These are phyloP conservation scores for Excoecaria cochinchinensis DNA, from an alignment of 345 rosid genomes.

Conservation along the genomic window DNA sequence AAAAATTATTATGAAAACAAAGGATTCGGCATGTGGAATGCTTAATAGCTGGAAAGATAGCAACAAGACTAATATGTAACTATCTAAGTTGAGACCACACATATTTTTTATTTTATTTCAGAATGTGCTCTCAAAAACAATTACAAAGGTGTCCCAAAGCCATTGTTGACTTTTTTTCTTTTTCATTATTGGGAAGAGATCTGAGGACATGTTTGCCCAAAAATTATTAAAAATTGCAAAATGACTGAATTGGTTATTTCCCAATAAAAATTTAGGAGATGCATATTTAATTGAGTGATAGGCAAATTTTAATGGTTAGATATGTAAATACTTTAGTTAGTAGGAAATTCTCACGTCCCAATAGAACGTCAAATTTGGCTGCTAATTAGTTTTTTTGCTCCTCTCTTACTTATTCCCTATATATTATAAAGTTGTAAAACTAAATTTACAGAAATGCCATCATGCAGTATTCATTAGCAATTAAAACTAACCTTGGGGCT, in stretches of 20 bases:
- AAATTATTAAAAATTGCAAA: neutral
- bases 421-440: neutral
- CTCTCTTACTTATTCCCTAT: neutral
- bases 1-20: neutral
- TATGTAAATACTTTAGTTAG: neutral
- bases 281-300: too few species aligned
- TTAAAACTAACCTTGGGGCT: slow-evolving; percentile 67
- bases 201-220: neutral
- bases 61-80: neutral
- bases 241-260: neutral
- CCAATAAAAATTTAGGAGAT: too few species aligned
- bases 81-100: neutral
- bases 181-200: neutral
- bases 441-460: neutral
- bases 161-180: neutral
- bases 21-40: neutral
- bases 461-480: neutral
- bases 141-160: neutral
- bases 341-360: neutral
- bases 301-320: neutral
- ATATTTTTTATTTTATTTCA: neutral
- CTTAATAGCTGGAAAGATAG: neutral
- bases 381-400: neutral
- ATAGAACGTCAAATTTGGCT: neutral
- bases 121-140: neutral